Conservation (phyloP, 1,284 basidiomycete species). For the Sanghuangporus baumii region DNA sequence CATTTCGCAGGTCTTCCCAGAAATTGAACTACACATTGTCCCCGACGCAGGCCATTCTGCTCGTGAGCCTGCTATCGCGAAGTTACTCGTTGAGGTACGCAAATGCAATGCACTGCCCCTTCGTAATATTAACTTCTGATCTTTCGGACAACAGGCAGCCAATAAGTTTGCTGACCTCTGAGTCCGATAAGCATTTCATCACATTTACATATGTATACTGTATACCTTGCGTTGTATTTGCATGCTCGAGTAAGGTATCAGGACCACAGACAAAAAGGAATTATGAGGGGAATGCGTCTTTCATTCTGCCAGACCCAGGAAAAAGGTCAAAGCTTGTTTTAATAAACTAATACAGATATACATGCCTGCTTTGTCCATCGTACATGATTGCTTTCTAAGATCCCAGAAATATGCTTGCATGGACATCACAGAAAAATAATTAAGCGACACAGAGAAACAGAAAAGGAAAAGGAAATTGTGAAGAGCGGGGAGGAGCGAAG, state of each 20-base stretch:
- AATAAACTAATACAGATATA: background rate
- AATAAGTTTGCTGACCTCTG: slow-evolving; percentile 39
- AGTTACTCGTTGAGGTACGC: slow-evolving; percentile 67
- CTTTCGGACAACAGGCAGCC: slow-evolving; percentile 30
- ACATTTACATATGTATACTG: too few relatives aligned
- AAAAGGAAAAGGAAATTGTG: background rate
- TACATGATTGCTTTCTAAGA: background rate
- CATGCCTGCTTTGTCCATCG: background rate
- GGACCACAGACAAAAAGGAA: background rate
- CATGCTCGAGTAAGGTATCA: background rate
- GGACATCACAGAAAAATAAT: slow-evolving; percentile 4
- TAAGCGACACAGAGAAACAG: background rate
- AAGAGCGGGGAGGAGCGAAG: background rate
- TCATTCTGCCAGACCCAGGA: background rate
- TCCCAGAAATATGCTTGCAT: background rate
- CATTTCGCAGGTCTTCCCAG: slow-evolving; percentile 60
- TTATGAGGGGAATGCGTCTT: background rate
- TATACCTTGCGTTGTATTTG: background rate
- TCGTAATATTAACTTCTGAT: background rate
- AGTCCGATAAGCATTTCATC: background rate
- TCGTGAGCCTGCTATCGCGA: slow-evolving; percentile 70
- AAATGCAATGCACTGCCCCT: background rate
- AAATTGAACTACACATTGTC: slow-evolving; percentile 73
- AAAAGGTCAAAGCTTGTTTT: background rate
- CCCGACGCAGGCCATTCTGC: slow-evolving; percentile 92